A percentile compares a stretch with the other conserved stretches of the same genome.
Conservation (phyloP, 768 basidiomycete genomes). For the Auricularia heimuer region DNA sequence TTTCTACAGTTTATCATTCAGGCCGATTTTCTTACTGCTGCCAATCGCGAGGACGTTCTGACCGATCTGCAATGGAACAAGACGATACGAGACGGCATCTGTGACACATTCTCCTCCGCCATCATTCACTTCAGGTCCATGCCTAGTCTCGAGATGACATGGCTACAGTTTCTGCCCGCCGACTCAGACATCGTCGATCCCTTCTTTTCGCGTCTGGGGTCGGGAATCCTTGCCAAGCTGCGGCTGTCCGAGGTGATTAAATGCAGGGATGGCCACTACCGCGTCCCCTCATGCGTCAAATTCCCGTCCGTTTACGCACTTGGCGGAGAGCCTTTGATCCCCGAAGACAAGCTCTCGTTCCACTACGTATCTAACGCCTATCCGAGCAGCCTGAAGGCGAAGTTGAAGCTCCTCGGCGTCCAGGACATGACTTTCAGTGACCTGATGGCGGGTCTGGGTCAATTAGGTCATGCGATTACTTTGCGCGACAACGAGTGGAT, state of each 20-base stretch:
- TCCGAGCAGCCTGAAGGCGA: not conserved
- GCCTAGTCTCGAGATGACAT: conserved; percentile 14
- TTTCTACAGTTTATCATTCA: conserved; percentile 21
- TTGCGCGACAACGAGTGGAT: not conserved
- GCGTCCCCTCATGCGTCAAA: not conserved
- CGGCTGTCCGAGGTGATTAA: not conserved
- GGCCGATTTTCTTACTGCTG: conserved; percentile 20
- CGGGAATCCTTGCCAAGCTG: not conserved
- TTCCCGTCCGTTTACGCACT: not conserved
- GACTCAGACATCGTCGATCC: conserved; percentile 3
- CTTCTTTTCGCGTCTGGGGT: conserved; percentile 12
- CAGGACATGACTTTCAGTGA: not conserved
- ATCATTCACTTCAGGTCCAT: conserved; percentile 11
- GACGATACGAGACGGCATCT: conserved; percentile 13
- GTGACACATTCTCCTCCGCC: conserved; percentile 14
- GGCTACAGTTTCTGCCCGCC: conserved; percentile 18
- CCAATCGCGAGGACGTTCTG: conserved; percentile 20
- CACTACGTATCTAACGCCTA: not conserved
- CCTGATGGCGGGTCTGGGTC: not conserved
- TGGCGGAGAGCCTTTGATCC: not conserved
- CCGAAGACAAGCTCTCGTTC: not conserved
- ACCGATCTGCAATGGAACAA: conserved; percentile 17
- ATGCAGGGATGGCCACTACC: not conserved
- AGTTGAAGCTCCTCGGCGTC: not conserved
- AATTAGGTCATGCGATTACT: not conserved